Base-by-base conservation (phyloP, 129 eudicot genomes). In the Tagetes erecta region DNA sequence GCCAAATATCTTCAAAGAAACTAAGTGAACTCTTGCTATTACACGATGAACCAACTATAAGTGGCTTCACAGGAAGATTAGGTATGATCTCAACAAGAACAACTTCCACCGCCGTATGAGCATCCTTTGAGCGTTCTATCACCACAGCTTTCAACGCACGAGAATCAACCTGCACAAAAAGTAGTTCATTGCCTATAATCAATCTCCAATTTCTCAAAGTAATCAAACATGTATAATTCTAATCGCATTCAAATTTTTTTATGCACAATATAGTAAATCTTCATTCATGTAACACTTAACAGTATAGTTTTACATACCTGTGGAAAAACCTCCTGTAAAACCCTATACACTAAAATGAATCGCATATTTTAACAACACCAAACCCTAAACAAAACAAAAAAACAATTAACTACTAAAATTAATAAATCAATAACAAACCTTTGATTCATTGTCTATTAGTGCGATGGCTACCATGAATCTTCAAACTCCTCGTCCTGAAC, bases 91-190 rank as follows among this genome's bases (percentile, higher is more conserved):
- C 96, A 35, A 40, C 56, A 57, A 90, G 81, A 68, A 94, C 92
- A 38, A 75, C 88, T 70, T 81, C 87, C 47, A 86, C 98, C 45
- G 98, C 98, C 13, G 59, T 59, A 83, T 90, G 89, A 37, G 85
- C 87, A 83, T 94, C 97, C 63, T 91, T 86, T 0, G 85, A 40
- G 59, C 90, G 91, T 82, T 88, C 97, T 78, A 90, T 88, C 5
- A 97, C 97, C 74, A 86, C 93, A 64, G 98, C 98, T 75, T 83
- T 90, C 40, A 94, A 81, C 39, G 67, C 44, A 41, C 98, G 92
- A 12, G 77, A 41, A 85, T 94, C 98, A 67, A 94, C 87, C 98
- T 94, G 76, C 47, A 52, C 33, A 57, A 68, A 36, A 78, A 56
- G 30, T 12, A 77, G 59, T 2, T 30, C 31, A 12, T 37, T n/a